Base-by-base conservation (phyloP, 345 rosid genomes). In the Aethionema arabicum region DNA sequence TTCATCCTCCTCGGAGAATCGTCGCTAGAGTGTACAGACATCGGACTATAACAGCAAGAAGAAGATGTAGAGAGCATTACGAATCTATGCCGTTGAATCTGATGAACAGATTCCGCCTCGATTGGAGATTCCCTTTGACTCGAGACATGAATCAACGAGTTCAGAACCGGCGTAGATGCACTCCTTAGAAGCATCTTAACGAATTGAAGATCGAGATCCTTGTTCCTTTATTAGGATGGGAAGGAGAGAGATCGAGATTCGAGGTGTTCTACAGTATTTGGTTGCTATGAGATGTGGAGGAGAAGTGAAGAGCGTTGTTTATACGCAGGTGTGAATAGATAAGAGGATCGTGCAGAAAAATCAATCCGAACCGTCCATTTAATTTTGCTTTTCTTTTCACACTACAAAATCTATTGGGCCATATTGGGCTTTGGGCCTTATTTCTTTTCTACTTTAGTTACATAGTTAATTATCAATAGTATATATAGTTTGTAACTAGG, bases 141-240 rank as follows among this genome's bases (percentile, higher is more conserved):
- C 21, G 73, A 53, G 35, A 74, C 77, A 7, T 81, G 79, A 1
- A 68, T 59, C 85, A 85, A 74, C 3, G 98, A 79, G 29, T 81
- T 78, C 32, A 78, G 78, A 36, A 89, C 3, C 13, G 98, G 96
- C 12, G 91, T 81, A 38, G 98, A 89, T 6, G 96, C 70, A 64
- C 91, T 84, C 8, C 96, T 74, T 8, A 92, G 54, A 38, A 92
- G 85, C 97, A 92, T 89, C 30, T 32, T 45, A 21, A 2, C 2
- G 27, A 2, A 21, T 8, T 44, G 12, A 12, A 6, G 30, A 13
- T 16, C 14, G 32, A 36, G 3, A n/a, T 50, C 43, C n/a, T 15
- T 7, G 37, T 45, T 59, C 45, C 29, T 0, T 31, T 36, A 35
- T 30, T 44, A 29, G 6, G 36, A 41, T 39, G 8, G 54, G 21